phyloP scores from a whole-genome alignment of 306 rosid genomes.

The Vigna trinervia region DNA sequence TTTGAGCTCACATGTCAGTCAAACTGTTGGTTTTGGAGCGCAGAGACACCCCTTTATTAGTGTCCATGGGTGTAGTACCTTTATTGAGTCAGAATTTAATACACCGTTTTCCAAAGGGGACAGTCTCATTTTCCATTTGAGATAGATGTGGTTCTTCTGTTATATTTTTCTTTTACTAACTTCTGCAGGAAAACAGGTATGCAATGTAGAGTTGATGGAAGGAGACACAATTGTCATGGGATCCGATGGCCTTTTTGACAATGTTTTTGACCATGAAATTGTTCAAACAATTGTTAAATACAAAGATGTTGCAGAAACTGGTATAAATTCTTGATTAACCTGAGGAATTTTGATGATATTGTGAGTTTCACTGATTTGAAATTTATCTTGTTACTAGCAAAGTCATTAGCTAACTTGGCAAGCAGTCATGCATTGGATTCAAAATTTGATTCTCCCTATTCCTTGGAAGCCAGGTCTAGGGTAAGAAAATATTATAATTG shows the following conservation, averaged over 20 bases:
- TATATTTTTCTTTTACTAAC: constrained; percentile 40
- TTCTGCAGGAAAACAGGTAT: constrained; percentile 58
- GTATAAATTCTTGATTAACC: constrained; percentile 54
- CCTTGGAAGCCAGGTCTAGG: constrained; percentile 85
- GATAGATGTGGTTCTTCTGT: constrained; percentile 38
- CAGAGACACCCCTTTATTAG: background rate
- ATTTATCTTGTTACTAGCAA: constrained; percentile 73
- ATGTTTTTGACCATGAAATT: constrained; percentile 80
- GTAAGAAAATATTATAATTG: constrained; percentile 48
- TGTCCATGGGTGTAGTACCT: background rate
- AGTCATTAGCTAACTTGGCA: constrained; percentile 88
- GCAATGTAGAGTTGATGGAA: constrained; percentile 66
- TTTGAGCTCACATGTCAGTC: background rate
- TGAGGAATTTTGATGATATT: constrained; percentile 10
- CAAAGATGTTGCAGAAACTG: constrained; percentile 73
- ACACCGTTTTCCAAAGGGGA: constrained; percentile 28
- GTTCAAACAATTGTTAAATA: constrained; percentile 48
- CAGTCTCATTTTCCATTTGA: constrained; percentile 17
- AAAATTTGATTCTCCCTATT: constrained; percentile 86
- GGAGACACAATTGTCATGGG: constrained; percentile 86
- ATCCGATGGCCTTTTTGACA: constrained; percentile 86
- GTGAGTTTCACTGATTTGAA: constrained; percentile 39
- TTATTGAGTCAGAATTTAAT: background rate
- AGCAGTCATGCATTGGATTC: constrained; percentile 77
- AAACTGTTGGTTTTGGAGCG: constrained; percentile 16